Evolutionary conservation across 1,139 yeast species (phyloP).

Genomic region (Candida sp.): DNA sequence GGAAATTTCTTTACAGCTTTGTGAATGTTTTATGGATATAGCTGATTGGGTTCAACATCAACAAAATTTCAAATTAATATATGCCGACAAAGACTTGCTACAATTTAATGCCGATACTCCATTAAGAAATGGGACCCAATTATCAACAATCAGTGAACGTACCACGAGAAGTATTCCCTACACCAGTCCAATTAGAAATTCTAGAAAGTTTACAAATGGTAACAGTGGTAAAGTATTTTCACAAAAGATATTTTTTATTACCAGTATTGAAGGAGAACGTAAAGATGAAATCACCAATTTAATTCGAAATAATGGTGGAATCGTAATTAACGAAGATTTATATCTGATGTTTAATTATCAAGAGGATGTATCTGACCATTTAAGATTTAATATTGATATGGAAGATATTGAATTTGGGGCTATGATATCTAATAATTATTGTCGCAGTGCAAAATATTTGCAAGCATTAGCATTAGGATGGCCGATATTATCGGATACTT

Average conservation of each 20-base stretch:
- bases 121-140: neutral
- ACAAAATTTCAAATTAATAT: conserved; percentile 17
- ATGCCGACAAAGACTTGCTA: conserved; percentile 10
- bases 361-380: conserved; percentile 7
- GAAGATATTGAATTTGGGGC: conserved; percentile 53
- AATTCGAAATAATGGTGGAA: conserved; percentile 53
- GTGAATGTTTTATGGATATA: conserved; percentile 31
- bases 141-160: conserved; percentile 1
- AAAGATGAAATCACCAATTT: conserved; percentile 28
- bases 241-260: conserved; percentile 33
- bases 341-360: conserved; percentile 25
- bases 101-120: conserved; percentile 3
- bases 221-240: conserved; percentile 12
- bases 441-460: conserved; percentile 74
- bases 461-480: conserved; percentile 86
- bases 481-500: conserved; percentile 73
- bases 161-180: conserved; percentile 4
- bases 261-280: conserved; percentile 35
- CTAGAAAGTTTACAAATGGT: conserved; percentile 4
- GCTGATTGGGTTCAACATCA: conserved; percentile 42
- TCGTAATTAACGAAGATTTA: conserved; percentile 47
- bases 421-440: conserved; percentile 52
- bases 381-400: conserved; percentile 14
- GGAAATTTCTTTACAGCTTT: conserved; percentile 12
- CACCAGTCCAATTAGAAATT: conserved; percentile 10